These are phyloP conservation scores for Anastatica hierochuntica DNA, from an alignment of 345 rosid genomes.

Conservation along the genomic window DNA sequence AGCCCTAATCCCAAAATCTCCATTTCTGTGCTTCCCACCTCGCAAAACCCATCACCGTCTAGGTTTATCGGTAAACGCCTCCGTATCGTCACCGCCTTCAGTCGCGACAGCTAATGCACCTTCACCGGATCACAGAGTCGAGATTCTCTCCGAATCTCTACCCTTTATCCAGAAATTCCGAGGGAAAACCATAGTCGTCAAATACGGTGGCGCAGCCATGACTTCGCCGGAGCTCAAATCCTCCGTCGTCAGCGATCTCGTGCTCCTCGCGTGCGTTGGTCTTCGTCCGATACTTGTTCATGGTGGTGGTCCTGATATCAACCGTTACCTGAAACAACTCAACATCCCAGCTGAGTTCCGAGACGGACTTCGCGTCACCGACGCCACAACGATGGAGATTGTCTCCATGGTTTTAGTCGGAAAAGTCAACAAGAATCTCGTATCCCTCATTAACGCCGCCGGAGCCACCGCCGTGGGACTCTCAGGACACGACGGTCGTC, in stretches of 20 bases:
- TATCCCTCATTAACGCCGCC: slow-evolving; percentile 64
- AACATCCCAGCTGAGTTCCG: slow-evolving; percentile 57
- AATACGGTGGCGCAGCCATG: slow-evolving; percentile 98
- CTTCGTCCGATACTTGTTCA: slow-evolving; percentile 89
- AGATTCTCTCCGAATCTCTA: slow-evolving; percentile 74
- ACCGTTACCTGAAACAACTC: slow-evolving; percentile 56
- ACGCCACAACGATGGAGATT: slow-evolving; percentile 83
- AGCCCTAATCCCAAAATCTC: neutral
- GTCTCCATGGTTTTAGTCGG: slow-evolving; percentile 95
- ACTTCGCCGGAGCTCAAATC: slow-evolving; percentile 57
- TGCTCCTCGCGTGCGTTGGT: slow-evolving; percentile 76
- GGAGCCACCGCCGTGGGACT: slow-evolving; percentile 86
- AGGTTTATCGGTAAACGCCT: slow-evolving; percentile 22
- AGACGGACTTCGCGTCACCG: slow-evolving; percentile 83
- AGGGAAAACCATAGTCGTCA: slow-evolving; percentile 84
- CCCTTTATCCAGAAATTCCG: slow-evolving; percentile 90
- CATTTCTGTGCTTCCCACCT: slow-evolving; percentile 8
- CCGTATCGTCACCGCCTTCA: slow-evolving; percentile 17
- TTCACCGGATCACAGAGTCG: slow-evolving; percentile 45
- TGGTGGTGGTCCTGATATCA: slow-evolving; percentile 91
- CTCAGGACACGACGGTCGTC: slow-evolving; percentile 86
- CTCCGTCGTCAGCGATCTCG: slow-evolving; percentile 66
- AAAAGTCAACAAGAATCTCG: slow-evolving; percentile 73
- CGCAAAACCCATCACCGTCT: slow-evolving; percentile 10
- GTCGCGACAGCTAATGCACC: neutral